Base-by-base conservation (phyloP, 208 protist species). In the Crithidia sp. region DNA sequence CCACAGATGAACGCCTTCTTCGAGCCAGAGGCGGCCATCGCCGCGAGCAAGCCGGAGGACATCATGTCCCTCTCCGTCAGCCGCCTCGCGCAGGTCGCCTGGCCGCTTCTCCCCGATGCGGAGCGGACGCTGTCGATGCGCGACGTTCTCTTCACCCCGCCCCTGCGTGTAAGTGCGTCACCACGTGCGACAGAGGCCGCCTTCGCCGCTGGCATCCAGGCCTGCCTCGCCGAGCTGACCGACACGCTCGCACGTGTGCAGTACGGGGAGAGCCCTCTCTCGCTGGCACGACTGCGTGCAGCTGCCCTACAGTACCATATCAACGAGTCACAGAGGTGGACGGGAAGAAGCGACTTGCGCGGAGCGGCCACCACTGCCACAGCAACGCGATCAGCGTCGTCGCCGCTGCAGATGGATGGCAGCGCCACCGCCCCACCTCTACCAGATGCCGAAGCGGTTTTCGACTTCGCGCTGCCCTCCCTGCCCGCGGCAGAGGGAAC, bases 1-100 rank as follows among this genome's bases (percentile, higher is more conserved):
- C 3, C 5, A 19, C 4, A n/a, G 41, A 40, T 61, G 9, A 58
- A 71, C 28, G 47, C 72, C 4, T 57, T 52, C 40, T 81, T 83
- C 16, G 44, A 74, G 13, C 53, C 47, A 4, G 54, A 52, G 2
- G 64, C 65, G 28, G 59, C 67, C 10, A 59, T 71, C 44, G 55
- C 67, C 13, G 67, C 78, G 36, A 86, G 77, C 47, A 64, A 64
- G 50, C 72, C 86, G 45, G 79, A 74, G 17, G 83, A 83, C 12
- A 66, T 91, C n/a, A 91, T 91, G 86, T 55, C 65, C 19, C 67
- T 88, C 43, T 63, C 86, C 2, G 67, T 70, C 2, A 78, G 80
- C 14, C 74, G 55, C 47, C 70, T 91, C 1, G 86, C 77, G 14
- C 64, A 79, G 54, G 66, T 85, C 7, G 83, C 83, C 44, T 91